phyloP scores from a whole-genome alignment of 495 filamentous ascomycete species.

The Penicillium coprophilum region DNA sequence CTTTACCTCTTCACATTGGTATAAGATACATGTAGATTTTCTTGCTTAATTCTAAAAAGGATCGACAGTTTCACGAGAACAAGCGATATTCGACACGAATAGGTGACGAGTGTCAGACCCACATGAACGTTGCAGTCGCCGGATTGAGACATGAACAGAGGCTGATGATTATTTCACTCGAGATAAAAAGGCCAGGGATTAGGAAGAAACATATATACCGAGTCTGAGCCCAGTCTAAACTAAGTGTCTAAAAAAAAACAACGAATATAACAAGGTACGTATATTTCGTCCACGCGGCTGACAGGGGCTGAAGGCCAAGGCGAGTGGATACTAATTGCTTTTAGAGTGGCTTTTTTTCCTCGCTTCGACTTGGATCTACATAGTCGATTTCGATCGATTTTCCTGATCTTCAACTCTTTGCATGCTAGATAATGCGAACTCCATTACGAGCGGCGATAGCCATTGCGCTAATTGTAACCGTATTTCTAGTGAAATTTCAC shows the following conservation, averaged over 20 bases:
- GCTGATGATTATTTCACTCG: not conserved
- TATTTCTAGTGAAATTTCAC: conserved; percentile 26
- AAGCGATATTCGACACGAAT: conserved; percentile 1
- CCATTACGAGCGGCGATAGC: conserved; percentile 18
- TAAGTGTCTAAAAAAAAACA: not conserved
- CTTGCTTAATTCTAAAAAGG: not conserved
- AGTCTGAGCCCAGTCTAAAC: not conserved
- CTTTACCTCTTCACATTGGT: too few relatives aligned
- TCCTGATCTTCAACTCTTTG: not conserved
- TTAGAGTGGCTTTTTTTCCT: conserved; percentile 6
- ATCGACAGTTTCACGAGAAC: conserved; percentile 7
- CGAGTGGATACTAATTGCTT: conserved; percentile 1
- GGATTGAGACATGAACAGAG: not conserved
- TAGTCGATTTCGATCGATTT: not conserved
- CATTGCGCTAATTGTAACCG: conserved; percentile 14
- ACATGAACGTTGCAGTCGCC: conserved; percentile 11
- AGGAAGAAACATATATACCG: not conserved
- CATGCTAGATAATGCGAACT: conserved; percentile 18
- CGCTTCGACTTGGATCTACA: not conserved
- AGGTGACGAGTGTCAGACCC: conserved; percentile 9
- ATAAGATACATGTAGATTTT: too few relatives aligned
- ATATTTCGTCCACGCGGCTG: conserved; percentile 1
- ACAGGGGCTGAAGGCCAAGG: conserved; percentile 11
- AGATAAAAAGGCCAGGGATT: not conserved
- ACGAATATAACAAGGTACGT: not conserved